Base-by-base conservation (phyloP, 352 stramenopile genomes). In the Globisporangium spiculum region DNA sequence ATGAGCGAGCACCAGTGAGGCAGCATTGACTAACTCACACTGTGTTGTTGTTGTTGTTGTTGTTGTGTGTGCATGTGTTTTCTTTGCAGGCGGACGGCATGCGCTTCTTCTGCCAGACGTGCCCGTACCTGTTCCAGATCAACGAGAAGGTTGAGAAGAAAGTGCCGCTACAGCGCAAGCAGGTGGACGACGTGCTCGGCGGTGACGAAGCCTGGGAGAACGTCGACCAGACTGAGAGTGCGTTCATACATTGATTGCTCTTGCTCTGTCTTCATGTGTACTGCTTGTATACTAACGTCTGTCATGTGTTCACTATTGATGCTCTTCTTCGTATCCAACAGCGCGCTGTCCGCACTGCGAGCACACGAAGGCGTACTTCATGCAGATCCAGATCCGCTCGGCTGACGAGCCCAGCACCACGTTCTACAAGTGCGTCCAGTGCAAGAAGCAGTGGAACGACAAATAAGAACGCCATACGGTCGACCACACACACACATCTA, bases 341-440 rank as follows among this genome's bases (percentile, higher is more conserved):
- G 91, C 89, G 41, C 83, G 87, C 48, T 99, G 98, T 78, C 97
- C 97, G 3, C 83, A 93, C 72, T 99, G 98, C 75, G 89, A 97
- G 74, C 88, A 97, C 79, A 93, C 86, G 50, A 93, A 98, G 77
- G 98, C 98, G 14, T 99, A 99, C 83, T 99, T 99, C 84, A 99
- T 99, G 96, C 97, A 99, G 86, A 99, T 99, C 79, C 98, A 99
- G 86, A 99, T 99, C 83, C 88, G 98, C 55, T 99, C 96, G 65
- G 97, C 97, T 8, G 96, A 99, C 71, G 96, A 99, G 75, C 97
- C 96, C 5, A 99, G 98, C 88, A 99, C 97, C 54, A 98, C 97
- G n/a, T 99, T 99, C 83, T 99, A 99, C 88, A 99, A 99, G 78
- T 99, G 98, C 77, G 93, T 98, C 41, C 92, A 98, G 70, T 99